Evolutionary conservation across 176 grass and related monocot species (phyloP).

Genomic region (Lolium rigidum): DNA sequence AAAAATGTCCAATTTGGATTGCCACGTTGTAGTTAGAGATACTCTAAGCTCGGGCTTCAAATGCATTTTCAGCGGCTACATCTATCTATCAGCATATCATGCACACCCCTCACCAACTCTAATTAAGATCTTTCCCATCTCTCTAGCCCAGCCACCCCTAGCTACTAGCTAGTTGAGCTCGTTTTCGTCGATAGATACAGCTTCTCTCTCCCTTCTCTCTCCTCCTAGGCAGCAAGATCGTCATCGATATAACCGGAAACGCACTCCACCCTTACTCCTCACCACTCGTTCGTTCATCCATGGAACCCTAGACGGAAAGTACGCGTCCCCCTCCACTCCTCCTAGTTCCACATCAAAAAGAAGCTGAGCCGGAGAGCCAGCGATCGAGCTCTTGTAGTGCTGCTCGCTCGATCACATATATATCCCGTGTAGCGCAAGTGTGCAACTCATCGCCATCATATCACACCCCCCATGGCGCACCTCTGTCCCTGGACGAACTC

Average conservation of each 20-base stretch:
- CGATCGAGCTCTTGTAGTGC: background rate
- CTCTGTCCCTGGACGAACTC: conserved; percentile 7
- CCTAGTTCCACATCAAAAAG: background rate
- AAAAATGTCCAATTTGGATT: too few relatives aligned
- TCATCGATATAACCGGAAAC: conserved; percentile 25
- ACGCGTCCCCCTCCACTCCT: background rate
- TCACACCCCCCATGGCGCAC: conserved; percentile 25
- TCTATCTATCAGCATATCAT: background rate
- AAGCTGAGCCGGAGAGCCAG: background rate
- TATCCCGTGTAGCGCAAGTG: conserved; percentile 31
- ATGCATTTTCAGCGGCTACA: too few relatives aligned
- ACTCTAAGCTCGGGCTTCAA: too few relatives aligned
- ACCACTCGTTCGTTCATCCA: conserved; percentile 36
- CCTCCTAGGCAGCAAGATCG: background rate
- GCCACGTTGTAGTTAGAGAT: too few relatives aligned
- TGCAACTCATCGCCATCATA: conserved; percentile 10
- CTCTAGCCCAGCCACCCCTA: background rate
- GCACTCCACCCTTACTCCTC: conserved; percentile 40
- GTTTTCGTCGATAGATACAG: conserved; percentile 19
- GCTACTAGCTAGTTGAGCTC: background rate
- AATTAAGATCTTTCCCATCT: conserved; percentile 53
- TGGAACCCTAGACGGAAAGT: conserved; percentile 62
- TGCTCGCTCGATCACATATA: conserved; percentile 28
- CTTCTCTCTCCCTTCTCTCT: background rate
- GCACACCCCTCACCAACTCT: conserved; percentile 51